These are phyloP conservation scores for Spencermartinsiella ligniputridi DNA, from an alignment of 1,139 yeast genomes.

Conservation along the genomic window DNA sequence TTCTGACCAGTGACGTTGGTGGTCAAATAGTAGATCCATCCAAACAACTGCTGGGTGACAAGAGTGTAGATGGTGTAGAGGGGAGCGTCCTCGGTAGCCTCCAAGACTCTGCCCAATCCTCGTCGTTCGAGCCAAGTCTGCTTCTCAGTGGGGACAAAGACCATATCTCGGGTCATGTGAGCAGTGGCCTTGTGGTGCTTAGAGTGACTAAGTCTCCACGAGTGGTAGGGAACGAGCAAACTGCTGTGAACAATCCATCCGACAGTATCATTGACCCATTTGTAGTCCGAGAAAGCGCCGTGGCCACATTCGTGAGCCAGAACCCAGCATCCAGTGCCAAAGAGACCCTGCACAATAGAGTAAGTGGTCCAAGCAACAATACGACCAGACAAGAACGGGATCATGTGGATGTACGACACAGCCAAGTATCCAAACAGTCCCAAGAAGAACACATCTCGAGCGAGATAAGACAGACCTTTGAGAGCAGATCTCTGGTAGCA, in stretches of 20 bases:
- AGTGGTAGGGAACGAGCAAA: conserved; percentile 75
- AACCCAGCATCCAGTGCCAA: conserved; percentile 80
- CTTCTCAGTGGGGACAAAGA: conserved; percentile 68
- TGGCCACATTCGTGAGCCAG: conserved; percentile 92
- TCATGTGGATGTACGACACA: conserved; percentile 48
- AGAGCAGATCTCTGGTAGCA: conserved; percentile 64
- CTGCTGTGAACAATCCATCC: conserved; percentile 84
- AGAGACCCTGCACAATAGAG: conserved; percentile 55
- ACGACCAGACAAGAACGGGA: conserved; percentile 45
- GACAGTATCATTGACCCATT: conserved; percentile 62
- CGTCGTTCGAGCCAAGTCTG: conserved; percentile 42
- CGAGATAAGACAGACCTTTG: conserved; percentile 58
- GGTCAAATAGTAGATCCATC: conserved; percentile 63
- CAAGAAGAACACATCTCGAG: conserved; percentile 58
- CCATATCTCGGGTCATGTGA: conserved; percentile 76
- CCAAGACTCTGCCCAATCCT: conserved; percentile 16
- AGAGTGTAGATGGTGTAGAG: conserved; percentile 52
- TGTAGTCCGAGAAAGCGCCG: conserved; percentile 73
- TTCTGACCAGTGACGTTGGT: conserved; percentile 77
- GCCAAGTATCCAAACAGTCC: conserved; percentile 50
- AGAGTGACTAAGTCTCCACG: conserved; percentile 79
- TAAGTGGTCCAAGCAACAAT: conserved; percentile 57
- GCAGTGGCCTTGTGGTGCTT: conserved; percentile 90
- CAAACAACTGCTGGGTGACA: conserved; percentile 69
- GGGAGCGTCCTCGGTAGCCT: conserved; percentile 67